phyloP scores from a whole-genome alignment of 768 basidiomycete species.

The Kwoniella sp. region DNA sequence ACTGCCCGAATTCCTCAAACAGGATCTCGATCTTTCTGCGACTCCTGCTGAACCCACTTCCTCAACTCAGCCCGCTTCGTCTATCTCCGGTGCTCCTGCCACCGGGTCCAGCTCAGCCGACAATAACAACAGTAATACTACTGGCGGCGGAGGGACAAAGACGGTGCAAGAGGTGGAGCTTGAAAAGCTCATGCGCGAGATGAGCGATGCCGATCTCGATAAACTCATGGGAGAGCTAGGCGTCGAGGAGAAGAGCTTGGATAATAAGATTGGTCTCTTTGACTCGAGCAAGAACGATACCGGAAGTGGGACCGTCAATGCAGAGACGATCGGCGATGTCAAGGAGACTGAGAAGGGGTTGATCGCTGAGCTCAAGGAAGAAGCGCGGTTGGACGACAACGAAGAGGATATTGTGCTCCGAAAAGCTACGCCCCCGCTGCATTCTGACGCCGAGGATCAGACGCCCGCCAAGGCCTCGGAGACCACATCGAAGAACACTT shows the following conservation, averaged over 20 bases:
- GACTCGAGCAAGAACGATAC: background rate
- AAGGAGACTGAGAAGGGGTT: slow-evolving; percentile 15
- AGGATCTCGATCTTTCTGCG: slow-evolving; percentile 36
- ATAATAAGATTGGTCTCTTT: slow-evolving; percentile 5
- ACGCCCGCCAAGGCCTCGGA: background rate
- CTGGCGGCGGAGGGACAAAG: background rate
- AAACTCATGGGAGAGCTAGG: slow-evolving; percentile 33
- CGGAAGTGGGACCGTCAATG: no score
- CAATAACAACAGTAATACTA: no score
- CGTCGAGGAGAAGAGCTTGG: slow-evolving; percentile 4
- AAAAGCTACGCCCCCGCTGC: background rate
- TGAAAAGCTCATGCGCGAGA: slow-evolving; percentile 46
- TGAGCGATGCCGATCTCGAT: slow-evolving; percentile 44
- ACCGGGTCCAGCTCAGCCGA: background rate
- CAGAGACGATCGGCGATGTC: background rate
- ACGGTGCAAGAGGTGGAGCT: slow-evolving; percentile 39
- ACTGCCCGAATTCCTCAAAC: slow-evolving; percentile 43
- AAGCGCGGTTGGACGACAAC: slow-evolving; percentile 10
- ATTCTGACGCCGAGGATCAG: background rate
- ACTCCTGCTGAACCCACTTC: background rate
- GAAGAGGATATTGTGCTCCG: slow-evolving; percentile 8
- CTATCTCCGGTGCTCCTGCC: background rate
- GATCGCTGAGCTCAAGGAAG: slow-evolving; percentile 13
- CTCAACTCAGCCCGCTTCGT: background rate
- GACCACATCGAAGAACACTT: background rate